phyloP scores from a whole-genome alignment of 129 eudicot species.

The Helianthus annuus region DNA sequence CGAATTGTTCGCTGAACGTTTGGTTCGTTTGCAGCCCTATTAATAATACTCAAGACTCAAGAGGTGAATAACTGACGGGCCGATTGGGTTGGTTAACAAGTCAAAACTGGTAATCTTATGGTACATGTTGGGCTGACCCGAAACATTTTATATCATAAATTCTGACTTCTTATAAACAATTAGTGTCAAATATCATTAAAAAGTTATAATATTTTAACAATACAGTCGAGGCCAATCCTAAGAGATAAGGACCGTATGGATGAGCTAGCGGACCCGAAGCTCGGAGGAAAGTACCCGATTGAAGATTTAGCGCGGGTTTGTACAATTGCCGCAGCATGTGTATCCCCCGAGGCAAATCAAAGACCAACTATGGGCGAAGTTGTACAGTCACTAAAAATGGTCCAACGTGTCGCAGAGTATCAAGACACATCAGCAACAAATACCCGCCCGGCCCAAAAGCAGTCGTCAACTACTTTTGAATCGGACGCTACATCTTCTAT shows the following conservation, averaged over 20 bases:
- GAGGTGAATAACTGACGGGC: neutral
- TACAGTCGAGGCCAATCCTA: constrained; percentile 83
- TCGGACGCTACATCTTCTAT: constrained; percentile 93
- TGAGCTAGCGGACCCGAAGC: constrained; percentile 85
- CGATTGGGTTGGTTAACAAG: neutral
- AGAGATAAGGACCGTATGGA: constrained; percentile 91
- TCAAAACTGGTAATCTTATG: neutral
- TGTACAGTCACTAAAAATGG: constrained; percentile 98
- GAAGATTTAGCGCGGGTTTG: constrained; percentile 89
- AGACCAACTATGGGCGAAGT: constrained; percentile 99
- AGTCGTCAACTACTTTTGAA: constrained; percentile 86
- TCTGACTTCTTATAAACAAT: neutral
- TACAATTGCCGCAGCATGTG: constrained; percentile 99
- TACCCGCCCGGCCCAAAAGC: constrained; percentile 57
- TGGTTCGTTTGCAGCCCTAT: too few species aligned
- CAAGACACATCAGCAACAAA: constrained; percentile 59
- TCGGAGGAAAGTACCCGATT: constrained; percentile 77
- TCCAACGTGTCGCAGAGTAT: constrained; percentile 75
- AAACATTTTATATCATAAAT: neutral
- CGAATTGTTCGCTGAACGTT: too few species aligned
- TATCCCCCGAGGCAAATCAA: constrained; percentile 86
- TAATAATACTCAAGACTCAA: too few species aligned
- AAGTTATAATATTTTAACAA: neutral
- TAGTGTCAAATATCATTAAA: neutral
- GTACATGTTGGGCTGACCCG: neutral